Evolutionary conservation across 345 rosid species (phyloP).

Genomic region (Gossypium anomalum): DNA sequence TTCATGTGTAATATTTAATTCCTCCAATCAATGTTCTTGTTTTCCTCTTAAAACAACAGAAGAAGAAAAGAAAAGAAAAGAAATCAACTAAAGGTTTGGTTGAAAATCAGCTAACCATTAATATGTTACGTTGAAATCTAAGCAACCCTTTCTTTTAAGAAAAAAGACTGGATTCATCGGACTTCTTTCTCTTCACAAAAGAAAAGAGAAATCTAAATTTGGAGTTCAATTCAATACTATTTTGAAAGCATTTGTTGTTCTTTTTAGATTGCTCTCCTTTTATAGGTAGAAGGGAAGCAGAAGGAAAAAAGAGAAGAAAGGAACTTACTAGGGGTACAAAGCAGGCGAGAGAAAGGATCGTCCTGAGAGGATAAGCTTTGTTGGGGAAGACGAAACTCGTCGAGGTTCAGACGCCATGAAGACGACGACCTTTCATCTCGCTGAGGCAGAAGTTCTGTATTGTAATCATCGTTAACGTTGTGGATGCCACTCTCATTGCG

Average conservation of each 20-base stretch:
- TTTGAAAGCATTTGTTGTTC: too few relatives aligned
- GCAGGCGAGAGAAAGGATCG: slow-evolving; percentile 27
- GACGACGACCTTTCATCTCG: slow-evolving; percentile 23
- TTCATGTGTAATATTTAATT: too few relatives aligned
- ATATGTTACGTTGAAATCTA: too few relatives aligned
- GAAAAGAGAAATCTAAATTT: too few relatives aligned
- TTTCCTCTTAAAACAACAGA: neutral
- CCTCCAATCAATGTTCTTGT: neutral
- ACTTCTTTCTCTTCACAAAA: too few relatives aligned
- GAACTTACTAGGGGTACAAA: slow-evolving; percentile 32
- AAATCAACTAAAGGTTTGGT: neutral
- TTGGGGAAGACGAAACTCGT: slow-evolving; percentile 36
- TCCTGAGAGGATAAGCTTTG: slow-evolving; percentile 4
- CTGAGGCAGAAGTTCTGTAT: slow-evolving; percentile 24
- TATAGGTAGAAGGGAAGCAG: too few relatives aligned
- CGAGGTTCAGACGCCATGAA: slow-evolving; percentile 49
- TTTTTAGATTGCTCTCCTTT: too few relatives aligned
- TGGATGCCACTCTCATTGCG: neutral
- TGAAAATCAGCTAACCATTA: too few relatives aligned
- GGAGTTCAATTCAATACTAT: too few relatives aligned
- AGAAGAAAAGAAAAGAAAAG: neutral
- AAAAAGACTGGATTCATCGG: too few relatives aligned
- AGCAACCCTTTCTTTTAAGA: too few relatives aligned
- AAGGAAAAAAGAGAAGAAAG: neutral
- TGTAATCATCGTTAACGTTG: slow-evolving; percentile 9